Percentiles rank a stretch among this genome's conserved stretches.
Evolutionary conservation across 1,284 basidiomycete genomes (phyloP).

Genomic region (Ceraceosorus bombacis): DNA sequence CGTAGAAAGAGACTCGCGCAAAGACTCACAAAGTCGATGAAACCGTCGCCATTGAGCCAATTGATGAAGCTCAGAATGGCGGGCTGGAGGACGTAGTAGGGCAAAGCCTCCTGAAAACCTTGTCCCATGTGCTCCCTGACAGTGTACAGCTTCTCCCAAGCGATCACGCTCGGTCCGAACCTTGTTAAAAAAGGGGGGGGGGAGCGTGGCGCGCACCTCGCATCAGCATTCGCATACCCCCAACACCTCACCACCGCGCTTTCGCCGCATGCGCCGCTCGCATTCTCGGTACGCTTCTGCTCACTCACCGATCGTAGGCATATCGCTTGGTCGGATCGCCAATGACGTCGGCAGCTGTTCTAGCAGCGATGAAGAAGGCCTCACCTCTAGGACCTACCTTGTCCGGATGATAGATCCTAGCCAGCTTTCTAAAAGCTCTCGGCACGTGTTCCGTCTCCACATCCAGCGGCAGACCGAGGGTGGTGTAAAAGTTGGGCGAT

Average conservation of each 20-base stretch:
- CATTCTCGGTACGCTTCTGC: background rate
- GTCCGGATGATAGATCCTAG: slow-evolving; percentile 70
- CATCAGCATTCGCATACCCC: background rate
- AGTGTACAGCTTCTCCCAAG: slow-evolving; percentile 63
- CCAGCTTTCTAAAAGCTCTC: slow-evolving; percentile 65
- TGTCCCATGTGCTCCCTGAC: slow-evolving; percentile 63
- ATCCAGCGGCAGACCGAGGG: slow-evolving; percentile 59
- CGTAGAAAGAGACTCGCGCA: slow-evolving; percentile 50
- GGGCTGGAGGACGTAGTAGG: slow-evolving; percentile 64
- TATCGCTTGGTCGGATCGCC: slow-evolving; percentile 70
- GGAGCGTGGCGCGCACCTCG: too few species aligned
- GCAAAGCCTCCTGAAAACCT: slow-evolving; percentile 62
- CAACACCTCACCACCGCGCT: background rate
- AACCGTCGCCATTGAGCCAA: slow-evolving; percentile 58
- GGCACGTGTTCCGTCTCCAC: slow-evolving; percentile 64
- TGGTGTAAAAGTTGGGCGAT: slow-evolving; percentile 65
- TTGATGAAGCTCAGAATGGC: slow-evolving; percentile 60
- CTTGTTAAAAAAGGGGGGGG: slow-evolving; percentile 43
- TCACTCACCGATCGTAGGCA: slow-evolving; percentile 66
- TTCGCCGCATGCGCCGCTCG: too few species aligned
- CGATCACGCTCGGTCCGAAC: slow-evolving; percentile 66
- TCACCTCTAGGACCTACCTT: slow-evolving; percentile 61
- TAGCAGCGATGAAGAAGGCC: slow-evolving; percentile 62
- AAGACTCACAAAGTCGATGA: slow-evolving; percentile 61
- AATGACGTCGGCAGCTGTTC: slow-evolving; percentile 70